Evolutionary conservation across 225 moss, liverwort and hornwort species (phyloP), one percentile per base, ranked within the genome.

Genomic region (Marchantia paleacea): DNA sequence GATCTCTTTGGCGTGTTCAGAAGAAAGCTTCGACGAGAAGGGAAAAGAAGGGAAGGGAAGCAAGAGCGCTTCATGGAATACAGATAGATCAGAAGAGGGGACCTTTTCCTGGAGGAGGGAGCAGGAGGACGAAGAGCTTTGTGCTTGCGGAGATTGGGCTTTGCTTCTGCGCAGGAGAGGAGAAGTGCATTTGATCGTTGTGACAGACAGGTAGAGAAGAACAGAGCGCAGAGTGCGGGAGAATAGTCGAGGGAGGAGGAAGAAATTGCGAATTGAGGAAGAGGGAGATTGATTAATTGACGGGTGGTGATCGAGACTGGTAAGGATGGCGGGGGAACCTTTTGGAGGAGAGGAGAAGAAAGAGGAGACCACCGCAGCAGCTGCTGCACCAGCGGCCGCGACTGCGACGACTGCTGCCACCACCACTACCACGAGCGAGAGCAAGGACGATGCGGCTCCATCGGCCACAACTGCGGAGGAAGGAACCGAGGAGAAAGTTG

Each of bases 401-500:
- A 19, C 62, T n/a, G 47, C 60, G 11, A n/a, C 61, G 49, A 57
- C 77, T 9, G 78, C 79, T 2, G 24, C 70, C 19, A 16, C 84
- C 8, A n/a, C 65, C 20, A 50, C 65, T 4, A 71, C 81, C 22
- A 57, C 15, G 5, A 50, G 16, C 24, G 76, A 22, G 28, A 76
- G 20, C 57, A 78, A 79, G 67, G 54, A 79, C 1, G 82, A 79
- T 55, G 76, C 49, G 6, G 64, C 82, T 30, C 62, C 69, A 55
- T 71, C 77, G 24, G 85, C 88, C 24, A 60, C 89, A 55, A 53
- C 72, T 11, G 83, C 79, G 0, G 75, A 62, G 48, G 91, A 81
- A 69, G 83, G 72, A 28, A 67, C 87, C 28, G 92, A 87, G 62
- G 91, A 89, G 82, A 30, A 84, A 12, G 72, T 80, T 15, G 89